Base-by-base conservation (phyloP, 495 filamentous ascomycete genomes). In the Hamigera avellanea region DNA sequence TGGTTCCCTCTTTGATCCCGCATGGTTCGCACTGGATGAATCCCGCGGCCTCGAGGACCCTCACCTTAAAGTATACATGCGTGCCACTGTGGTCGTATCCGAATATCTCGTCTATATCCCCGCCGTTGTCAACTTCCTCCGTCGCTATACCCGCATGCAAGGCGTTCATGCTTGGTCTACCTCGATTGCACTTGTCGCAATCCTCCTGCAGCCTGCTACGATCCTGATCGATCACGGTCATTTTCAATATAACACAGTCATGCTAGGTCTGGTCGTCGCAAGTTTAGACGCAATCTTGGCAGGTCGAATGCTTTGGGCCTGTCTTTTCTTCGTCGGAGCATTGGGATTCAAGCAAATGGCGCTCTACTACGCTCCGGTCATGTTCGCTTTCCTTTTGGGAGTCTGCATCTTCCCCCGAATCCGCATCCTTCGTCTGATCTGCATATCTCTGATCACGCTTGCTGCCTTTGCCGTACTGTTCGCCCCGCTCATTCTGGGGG, bases 281-380 rank as follows among this genome's bases (percentile, higher is more conserved):
- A 85, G 80, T 48, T 75, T 93, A 66, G 87, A 86, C 26, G 86
- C 83, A 56, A 83, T 95, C 49, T 55, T 93, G 27, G 85, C 86
- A 2, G 83, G 82, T 3, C 75, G 86, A 29, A 77, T 80, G 49
- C 71, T 93, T 39, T 95, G 88, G 86, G 73, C 80, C 6, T 83
- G 81, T 40, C 73, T 91, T 35, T 96, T 94, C 62, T 98, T 98
- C 52, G 89, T 98, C n/a, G 72, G 76, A 1, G 82, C 87, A 12
- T 62, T 98, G 15, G 83, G 83, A 9, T 98, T 94, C 66, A 98
- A 98, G 65, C 91, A 98, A 55, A 98, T 98, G 91, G 91, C 89
- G 2, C 66, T 98, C 8, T 98, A 95, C 57, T 98, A 95, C 56
- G 87, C 91, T 2, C 87, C 93, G 1, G 77, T 79, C 9, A 77